Conservation (phyloP, 2,329 filamentous ascomycete genomes). For the Aureobasidium pullulans region DNA sequence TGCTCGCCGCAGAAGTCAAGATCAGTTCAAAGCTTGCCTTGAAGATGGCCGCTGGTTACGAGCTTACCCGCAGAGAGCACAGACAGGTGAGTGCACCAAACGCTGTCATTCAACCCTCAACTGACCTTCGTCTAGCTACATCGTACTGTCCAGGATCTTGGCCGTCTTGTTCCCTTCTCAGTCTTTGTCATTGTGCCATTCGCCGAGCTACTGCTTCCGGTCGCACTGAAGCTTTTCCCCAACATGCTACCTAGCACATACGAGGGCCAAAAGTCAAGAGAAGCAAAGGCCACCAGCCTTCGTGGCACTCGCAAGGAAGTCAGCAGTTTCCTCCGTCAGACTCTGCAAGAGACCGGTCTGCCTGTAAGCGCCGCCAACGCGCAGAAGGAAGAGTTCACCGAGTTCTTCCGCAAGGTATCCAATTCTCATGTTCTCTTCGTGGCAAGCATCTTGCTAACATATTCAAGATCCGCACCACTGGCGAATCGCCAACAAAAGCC, state of each 20-base stretch:
- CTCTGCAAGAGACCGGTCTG: conserved; percentile 85
- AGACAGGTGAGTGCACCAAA: conserved; percentile 50
- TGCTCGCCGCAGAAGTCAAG: conserved; percentile 82
- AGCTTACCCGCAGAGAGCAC: conserved; percentile 87
- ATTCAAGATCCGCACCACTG: conserved; percentile 58
- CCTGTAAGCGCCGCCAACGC: conserved; percentile 77
- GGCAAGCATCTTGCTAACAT: conserved; percentile 14
- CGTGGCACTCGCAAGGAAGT: conserved; percentile 88
- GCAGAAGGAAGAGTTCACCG: conserved; percentile 85
- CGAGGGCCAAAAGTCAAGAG: conserved; percentile 83
- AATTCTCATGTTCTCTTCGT: neutral
- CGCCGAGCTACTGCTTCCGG: conserved; percentile 81
- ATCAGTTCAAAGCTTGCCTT: conserved; percentile 87
- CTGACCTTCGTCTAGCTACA: conserved; percentile 46
- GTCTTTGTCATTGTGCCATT: conserved; percentile 97
- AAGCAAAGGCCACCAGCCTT: conserved; percentile 74
- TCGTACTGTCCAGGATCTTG: conserved; percentile 89
- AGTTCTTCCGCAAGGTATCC: conserved; percentile 89
- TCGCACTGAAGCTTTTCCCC: conserved; percentile 91
- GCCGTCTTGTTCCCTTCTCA: conserved; percentile 87
- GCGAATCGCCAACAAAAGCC: conserved; percentile 76
- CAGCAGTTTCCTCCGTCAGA: conserved; percentile 79
- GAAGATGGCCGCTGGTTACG: conserved; percentile 97
- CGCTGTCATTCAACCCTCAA: neutral
- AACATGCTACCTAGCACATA: conserved; percentile 97